Base-by-base conservation (phyloP, 1,284 basidiomycete species). In the Ustilago tritici region DNA sequence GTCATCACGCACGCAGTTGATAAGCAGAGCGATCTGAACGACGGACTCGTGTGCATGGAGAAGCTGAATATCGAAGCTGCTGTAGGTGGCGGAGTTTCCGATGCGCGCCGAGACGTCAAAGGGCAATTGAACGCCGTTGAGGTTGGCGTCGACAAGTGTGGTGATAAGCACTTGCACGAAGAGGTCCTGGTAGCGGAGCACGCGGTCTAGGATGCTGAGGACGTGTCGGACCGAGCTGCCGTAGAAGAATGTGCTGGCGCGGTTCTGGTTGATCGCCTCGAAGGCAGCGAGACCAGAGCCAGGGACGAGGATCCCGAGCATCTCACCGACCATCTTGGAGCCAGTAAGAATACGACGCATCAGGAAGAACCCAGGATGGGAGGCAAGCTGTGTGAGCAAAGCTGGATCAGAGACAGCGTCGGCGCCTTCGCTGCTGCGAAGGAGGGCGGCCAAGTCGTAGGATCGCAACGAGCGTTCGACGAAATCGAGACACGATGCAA, bases 151-250 rank as follows among this genome's bases (percentile, higher is more conserved):
- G 9, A 90, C 87, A 7, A 96, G 89, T 4, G 93, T 87, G 3
- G 95, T 93, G 12, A 97, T 88, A 53, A 98, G 90, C 17, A 95
- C 91, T 69, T 98, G 94, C 53, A 95, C 89, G 88, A 96, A 98
- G 59, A 94, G 90, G 60, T 93, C 91, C 85, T 98, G 95, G 36
- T 95, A 89, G 65, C 94, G 92, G 62, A 98, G 88, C 0, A 93
- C 90, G 2, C 94, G 91, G 76, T 92, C 90, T 34, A 95, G 89
- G 77, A 97, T 95, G 69, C 95, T 89, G 50, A 99, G 88, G 4
- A 93, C 90, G 17, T 93, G 91, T 34, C 92, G 88, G 70, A 98
- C 92, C 4, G 93, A 93, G 62, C 89, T 90, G 43, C 89, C 90
- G 87, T 92, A 94, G 52, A 87, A 85, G 61, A 87, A 81, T 12